Conservation (phyloP, 2,329 filamentous ascomycete species). For the Pestalotiopsis sp. region DNA sequence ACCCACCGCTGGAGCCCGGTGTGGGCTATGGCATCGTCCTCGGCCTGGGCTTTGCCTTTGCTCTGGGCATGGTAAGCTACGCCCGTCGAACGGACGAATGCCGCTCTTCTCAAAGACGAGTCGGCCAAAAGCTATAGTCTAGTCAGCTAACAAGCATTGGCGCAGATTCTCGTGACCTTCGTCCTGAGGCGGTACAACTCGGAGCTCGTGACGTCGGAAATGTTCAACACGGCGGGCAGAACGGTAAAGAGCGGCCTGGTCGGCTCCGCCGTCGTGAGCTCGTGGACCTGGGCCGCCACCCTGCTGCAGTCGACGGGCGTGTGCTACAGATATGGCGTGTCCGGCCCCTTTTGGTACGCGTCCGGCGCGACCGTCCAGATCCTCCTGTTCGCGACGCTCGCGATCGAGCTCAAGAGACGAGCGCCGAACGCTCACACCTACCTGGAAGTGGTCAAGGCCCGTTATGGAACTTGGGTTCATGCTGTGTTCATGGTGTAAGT, state of each 20-base stretch:
- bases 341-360: conserved; percentile 63
- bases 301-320: conserved; percentile 80
- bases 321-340: conserved; percentile 77
- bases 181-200: conserved; percentile 42
- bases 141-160: background rate
- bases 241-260: conserved; percentile 89
- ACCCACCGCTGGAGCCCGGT: conserved; percentile 54
- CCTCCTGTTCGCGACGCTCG: conserved; percentile 84
- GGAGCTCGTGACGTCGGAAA: conserved; percentile 87
- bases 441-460: conserved; percentile 79
- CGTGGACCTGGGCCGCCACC: conserved; percentile 92
- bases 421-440: conserved; percentile 87
- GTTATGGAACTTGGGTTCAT: conserved; percentile 64
- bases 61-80: conserved; percentile 63
- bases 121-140: conserved; percentile 62
- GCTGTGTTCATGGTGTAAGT: conserved; percentile 68
- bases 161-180: conserved; percentile 30
- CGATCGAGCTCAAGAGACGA: conserved; percentile 85
- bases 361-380: conserved; percentile 83
- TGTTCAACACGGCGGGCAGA: conserved; percentile 87
- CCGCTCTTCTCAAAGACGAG: conserved; percentile 43
- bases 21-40: conserved; percentile 80
- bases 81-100: background rate
- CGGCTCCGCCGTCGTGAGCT: conserved; percentile 86
- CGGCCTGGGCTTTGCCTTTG: conserved; percentile 74